Conservation (phyloP, 1,284 basidiomycete species). For the Microbotryum intermedium region DNA sequence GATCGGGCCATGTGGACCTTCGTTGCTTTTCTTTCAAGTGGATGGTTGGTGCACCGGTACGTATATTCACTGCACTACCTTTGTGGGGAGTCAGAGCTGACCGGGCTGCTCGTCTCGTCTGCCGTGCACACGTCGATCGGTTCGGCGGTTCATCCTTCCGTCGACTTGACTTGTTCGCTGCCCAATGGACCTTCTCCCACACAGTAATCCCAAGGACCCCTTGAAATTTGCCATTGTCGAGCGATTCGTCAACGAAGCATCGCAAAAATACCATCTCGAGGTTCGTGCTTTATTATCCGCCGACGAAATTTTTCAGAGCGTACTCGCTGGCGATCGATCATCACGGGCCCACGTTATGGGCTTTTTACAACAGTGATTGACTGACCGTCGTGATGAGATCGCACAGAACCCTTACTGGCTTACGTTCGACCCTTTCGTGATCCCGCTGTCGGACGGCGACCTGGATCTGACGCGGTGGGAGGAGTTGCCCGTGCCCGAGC, state of each 20-base stretch:
- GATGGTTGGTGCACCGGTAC: neutral
- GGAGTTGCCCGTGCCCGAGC: conserved; percentile 34
- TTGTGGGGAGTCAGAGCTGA: too few species aligned
- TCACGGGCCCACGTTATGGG: too few species aligned
- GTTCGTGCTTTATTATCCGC: neutral
- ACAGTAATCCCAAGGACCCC: conserved; percentile 28
- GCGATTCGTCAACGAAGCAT: conserved; percentile 40
- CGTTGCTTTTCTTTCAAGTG: neutral
- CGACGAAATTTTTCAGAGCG: too few species aligned
- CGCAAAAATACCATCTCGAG: conserved; percentile 39
- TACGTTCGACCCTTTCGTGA: conserved; percentile 41
- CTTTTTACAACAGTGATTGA: too few species aligned
- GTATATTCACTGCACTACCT: neutral
- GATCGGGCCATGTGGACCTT: conserved; percentile 1
- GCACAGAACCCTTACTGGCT: conserved; percentile 36
- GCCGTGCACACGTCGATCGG: too few species aligned
- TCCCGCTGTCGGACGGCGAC: conserved; percentile 37
- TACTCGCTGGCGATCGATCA: too few species aligned
- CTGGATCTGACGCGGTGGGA: conserved; percentile 42
- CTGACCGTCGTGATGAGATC: too few species aligned
- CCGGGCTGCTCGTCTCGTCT: too few species aligned
- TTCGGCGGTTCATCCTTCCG: too few species aligned
- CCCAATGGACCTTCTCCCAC: neutral
- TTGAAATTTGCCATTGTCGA: conserved; percentile 42
- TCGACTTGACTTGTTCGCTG: neutral